phyloP scores from a whole-genome alignment of 768 basidiomycete species.

The Lactifluus rugatus region DNA sequence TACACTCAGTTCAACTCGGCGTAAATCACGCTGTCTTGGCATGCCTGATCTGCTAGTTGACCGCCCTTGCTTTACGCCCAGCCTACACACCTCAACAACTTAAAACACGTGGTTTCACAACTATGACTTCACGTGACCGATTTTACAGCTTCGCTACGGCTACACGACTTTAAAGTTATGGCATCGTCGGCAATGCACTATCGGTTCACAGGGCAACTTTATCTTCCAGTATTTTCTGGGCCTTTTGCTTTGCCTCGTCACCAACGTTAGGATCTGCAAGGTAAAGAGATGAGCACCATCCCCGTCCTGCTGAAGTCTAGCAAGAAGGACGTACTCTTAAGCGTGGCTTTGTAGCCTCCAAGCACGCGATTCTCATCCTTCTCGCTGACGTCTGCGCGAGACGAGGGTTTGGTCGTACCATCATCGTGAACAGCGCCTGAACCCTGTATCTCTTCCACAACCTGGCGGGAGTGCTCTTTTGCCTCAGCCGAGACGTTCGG shows the following conservation, averaged over 20 bases:
- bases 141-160: no score
- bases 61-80: no score
- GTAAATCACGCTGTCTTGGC: no score
- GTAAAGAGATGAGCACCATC: background rate
- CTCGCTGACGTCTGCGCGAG: background rate
- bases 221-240: slow-evolving; percentile 22
- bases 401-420: background rate
- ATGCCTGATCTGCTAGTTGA: no score
- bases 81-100: no score
- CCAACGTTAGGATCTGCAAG: slow-evolving; percentile 24
- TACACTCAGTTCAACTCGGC: no score
- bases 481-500: slow-evolving; percentile 26
- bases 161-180: no score
- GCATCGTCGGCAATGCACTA: no score
- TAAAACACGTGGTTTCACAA: no score
- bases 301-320: background rate
- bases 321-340: slow-evolving; percentile 21
- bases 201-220: slow-evolving; percentile 16
- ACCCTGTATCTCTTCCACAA: slow-evolving; percentile 21
- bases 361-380: slow-evolving; percentile 23
- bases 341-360: slow-evolving; percentile 25
- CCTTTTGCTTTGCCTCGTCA: slow-evolving; percentile 24
- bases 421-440: slow-evolving; percentile 11
- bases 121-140: no score
- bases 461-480: slow-evolving; percentile 25